phyloP scores from a whole-genome alignment of 371 early-diverging fungal genomes.

The Smittium culicis region DNA sequence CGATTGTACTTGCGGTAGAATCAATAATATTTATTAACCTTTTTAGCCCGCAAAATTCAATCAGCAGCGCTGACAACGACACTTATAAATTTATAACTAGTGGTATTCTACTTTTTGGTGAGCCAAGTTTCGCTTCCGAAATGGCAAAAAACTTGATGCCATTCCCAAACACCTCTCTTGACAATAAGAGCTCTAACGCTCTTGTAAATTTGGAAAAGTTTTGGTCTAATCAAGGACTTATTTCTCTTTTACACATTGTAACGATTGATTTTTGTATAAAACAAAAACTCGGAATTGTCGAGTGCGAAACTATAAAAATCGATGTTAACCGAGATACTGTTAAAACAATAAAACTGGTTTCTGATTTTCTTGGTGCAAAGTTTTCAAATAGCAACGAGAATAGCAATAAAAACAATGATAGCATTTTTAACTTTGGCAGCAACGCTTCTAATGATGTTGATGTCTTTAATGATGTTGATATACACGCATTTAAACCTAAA shows the following conservation, averaged over 20 bases:
- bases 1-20: neutral
- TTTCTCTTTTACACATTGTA: neutral
- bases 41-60: neutral
- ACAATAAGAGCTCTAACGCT: neutral
- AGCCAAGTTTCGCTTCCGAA: neutral
- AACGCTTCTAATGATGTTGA: neutral
- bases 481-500: neutral
- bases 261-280: neutral
- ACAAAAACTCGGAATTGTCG: neutral
- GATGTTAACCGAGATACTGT: neutral
- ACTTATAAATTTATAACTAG: neutral
- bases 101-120: neutral
- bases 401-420: too few relatives aligned
- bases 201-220: slow-evolving; percentile 1
- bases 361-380: neutral
- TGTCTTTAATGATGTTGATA: neutral
- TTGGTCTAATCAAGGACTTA: neutral
- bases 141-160: neutral
- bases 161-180: too few relatives aligned
- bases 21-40: neutral
- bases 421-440: too few relatives aligned
- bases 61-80: neutral
- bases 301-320: neutral
- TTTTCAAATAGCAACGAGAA: neutral
- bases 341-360: neutral